phyloP scores from a whole-genome alignment of 208 protist species.

The Leptomonas pyrrhocoris region DNA sequence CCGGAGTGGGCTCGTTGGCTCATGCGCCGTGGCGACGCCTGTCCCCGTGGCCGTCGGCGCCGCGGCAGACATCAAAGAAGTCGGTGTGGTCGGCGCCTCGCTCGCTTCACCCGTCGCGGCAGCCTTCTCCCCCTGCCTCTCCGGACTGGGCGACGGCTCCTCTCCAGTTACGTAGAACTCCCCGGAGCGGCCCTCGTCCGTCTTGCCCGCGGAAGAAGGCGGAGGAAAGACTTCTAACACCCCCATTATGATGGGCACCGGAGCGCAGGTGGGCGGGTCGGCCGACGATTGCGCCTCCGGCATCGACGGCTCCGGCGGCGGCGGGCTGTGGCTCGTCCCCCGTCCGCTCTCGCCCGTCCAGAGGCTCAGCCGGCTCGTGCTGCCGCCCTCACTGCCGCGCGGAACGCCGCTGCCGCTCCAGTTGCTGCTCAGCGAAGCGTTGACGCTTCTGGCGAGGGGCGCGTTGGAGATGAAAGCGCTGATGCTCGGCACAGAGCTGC shows the following conservation, averaged over 20 bases:
- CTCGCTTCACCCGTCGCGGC: neutral
- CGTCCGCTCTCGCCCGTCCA: conserved; percentile 21
- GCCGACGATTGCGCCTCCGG: neutral
- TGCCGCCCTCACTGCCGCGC: conserved; percentile 11
- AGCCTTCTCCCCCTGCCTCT: neutral
- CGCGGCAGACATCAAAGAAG: neutral
- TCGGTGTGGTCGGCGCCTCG: neutral
- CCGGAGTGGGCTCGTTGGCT: neutral
- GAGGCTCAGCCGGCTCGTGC: conserved; percentile 18
- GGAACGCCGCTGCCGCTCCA: conserved; percentile 9
- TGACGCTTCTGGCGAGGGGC: neutral
- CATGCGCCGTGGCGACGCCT: neutral
- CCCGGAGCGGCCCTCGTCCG: neutral
- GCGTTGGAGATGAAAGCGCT: neutral
- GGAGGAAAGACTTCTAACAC: conserved; percentile 6
- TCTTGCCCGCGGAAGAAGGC: neutral
- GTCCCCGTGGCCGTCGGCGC: neutral
- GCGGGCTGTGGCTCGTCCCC: conserved; percentile 22
- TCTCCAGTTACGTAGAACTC: neutral
- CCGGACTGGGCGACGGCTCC: conserved; percentile 15
- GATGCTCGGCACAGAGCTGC: neutral
- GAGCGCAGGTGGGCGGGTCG: conserved; percentile 27
- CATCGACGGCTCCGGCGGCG: conserved; percentile 28
- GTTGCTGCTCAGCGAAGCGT: conserved; percentile 15
- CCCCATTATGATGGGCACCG: conserved; percentile 12